Base-by-base conservation (phyloP, 768 basidiomycete species). In the Rhodotorula sphaerocarpa region DNA sequence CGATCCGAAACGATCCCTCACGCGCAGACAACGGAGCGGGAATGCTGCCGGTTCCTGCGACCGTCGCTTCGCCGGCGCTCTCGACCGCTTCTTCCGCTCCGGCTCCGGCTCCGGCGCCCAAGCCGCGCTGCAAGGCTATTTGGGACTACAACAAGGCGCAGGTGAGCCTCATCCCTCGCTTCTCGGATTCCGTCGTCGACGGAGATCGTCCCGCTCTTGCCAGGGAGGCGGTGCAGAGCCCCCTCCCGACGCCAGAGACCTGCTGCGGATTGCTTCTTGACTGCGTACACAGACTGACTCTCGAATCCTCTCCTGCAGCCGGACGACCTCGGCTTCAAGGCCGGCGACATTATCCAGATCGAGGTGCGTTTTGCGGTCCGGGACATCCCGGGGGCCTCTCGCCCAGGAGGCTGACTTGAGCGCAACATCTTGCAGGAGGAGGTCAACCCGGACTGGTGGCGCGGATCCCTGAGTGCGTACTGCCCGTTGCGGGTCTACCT, bases 401-500 rank as follows among this genome's bases (percentile, higher is more conserved):
- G n/a, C n/a, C n/a, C 36, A 16, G 36, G 16, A 39, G 10, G 36
- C 36, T 39, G 16, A 39, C n/a, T n/a, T n/a, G n/a, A n/a, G n/a
- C n/a, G n/a, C n/a, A 39, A 39, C 36, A 9, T 39, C 36, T 39
- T 39, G 36, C 16, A 39, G 45, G 82, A 85, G 61, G 87, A 90
- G 73, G 86, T 83, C 48, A 89, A 90, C 61, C 78, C 78, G 5
- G 90, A 91, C 74, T 91, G 90, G 90, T 93, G 88, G 88, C 82
- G 80, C 12, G 89, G 90, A 12, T 15, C 36, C 12, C 21, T 66
- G 7, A 58, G 61, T 62, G 45, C 47, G 18, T 18, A 43, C 31
- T 21, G 55, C 1, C 25, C 2, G 1, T 3, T n/a, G 11, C 23
- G 31, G 7, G 12, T 52, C 46, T 25, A 50, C 14, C 18, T 23